phyloP scores from a whole-genome alignment of 257 asterid species.

The Penstemon davidsonii region DNA sequence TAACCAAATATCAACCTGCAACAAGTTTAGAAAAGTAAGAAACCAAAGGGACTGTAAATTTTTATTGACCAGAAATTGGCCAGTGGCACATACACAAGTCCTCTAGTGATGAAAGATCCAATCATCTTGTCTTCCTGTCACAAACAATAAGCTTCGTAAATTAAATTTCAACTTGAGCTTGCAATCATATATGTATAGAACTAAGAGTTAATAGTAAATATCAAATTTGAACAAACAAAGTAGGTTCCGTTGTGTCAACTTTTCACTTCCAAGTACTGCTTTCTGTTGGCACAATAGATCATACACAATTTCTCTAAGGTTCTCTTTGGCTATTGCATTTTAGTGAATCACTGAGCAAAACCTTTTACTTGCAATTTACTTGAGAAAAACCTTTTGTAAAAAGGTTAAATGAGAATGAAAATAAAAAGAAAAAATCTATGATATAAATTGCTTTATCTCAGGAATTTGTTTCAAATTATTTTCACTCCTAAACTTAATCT shows the following conservation, averaged over 20 bases:
- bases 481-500: too few species aligned
- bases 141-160: slow-evolving; percentile 26
- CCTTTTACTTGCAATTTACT: neutral
- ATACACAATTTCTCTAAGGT: neutral
- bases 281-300: neutral
- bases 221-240: neutral
- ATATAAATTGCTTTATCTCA: neutral
- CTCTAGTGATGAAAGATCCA: slow-evolving; percentile 81
- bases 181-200: neutral
- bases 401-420: neutral
- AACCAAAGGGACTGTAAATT: slow-evolving; percentile 8
- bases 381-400: neutral
- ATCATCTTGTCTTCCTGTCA: slow-evolving; percentile 80
- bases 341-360: neutral
- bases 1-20: slow-evolving; percentile 87
- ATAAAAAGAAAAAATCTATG: slow-evolving; percentile 1
- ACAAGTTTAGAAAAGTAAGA: slow-evolving; percentile 20
- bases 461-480: neutral
- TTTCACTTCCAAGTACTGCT: slow-evolving; percentile 17
- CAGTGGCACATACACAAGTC: slow-evolving; percentile 60
- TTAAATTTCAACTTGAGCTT: neutral
- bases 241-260: neutral
- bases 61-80: slow-evolving; percentile 9
- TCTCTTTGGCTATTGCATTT: neutral
- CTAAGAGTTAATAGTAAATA: neutral